Conservation (phyloP, 1,284 basidiomycete genomes). For the Boletus smithii region DNA sequence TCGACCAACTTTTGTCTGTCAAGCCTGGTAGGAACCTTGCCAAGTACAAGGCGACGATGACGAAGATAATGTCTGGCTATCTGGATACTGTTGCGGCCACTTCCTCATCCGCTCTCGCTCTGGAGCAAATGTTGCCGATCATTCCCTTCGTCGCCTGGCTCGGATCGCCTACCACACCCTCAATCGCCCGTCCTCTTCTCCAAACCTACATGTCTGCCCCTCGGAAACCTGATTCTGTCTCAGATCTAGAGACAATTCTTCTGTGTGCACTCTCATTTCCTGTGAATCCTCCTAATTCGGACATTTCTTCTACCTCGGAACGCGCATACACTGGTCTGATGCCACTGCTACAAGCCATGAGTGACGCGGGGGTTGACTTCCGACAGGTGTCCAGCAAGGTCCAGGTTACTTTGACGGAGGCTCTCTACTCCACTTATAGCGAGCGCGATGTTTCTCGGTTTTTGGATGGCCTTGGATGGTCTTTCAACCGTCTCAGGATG, state of each 20-base stretch:
- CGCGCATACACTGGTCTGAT: conserved; percentile 20
- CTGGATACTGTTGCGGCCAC: conserved; percentile 12
- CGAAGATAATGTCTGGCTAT: conserved; percentile 20
- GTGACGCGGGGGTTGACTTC: conserved; percentile 19
- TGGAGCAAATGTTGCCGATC: conserved; percentile 16
- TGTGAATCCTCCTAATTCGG: conserved; percentile 7
- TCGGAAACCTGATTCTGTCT: conserved; percentile 14
- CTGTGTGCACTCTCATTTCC: conserved; percentile 24
- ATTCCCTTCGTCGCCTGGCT: conserved; percentile 19
- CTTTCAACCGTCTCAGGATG: conserved; percentile 24
- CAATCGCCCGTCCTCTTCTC: conserved; percentile 24
- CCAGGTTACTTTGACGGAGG: conserved; percentile 24
- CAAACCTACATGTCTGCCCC: conserved; percentile 32
- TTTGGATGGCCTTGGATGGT: conserved; percentile 18
- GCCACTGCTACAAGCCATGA: conserved; percentile 23
- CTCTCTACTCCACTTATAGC: conserved; percentile 20
- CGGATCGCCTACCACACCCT: conserved; percentile 7
- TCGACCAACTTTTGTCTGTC: conserved; percentile 16
- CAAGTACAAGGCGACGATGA: conserved; percentile 16
- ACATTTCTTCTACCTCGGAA: conserved; percentile 4
- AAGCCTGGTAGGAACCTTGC: conserved; percentile 17
- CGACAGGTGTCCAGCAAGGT: conserved; percentile 21
- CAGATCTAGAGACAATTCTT: conserved; percentile 34
- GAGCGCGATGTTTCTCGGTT: conserved; percentile 27
- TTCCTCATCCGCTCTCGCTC: conserved; percentile 1